Base-by-base conservation (phyloP, 345 rosid genomes). In the Ceriops decandra region DNA sequence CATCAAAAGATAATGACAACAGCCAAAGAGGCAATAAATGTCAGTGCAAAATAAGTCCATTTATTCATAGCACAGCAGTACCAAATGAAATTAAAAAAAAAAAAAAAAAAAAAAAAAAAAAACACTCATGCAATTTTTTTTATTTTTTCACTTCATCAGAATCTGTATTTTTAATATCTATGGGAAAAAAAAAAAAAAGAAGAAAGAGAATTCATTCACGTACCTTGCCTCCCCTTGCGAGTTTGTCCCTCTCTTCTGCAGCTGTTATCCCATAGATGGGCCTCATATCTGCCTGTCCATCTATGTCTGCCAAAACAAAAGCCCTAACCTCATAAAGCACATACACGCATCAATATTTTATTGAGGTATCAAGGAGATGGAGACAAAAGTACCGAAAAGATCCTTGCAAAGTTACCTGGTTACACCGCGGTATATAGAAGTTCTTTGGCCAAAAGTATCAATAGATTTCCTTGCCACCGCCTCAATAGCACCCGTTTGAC, bases 231-330 rank as follows among this genome's bases (percentile, higher is more conserved):
- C 76, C 96, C 96, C 78, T 89, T 89, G 10, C 96, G 86, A 80
- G 96, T 87, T 82, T 89, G 96, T 49, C 96, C 96, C 76, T 89
- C 96, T 78, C 96, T 80, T 77, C 88, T 86, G 79, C 92, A 89
- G 71, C 87, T 89, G 64, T 89, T 89, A 62, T 89, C 96, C 96
- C 96, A 89, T 56, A 87, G 75, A 79, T 89, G 96, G 67, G 96
- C 96, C 46, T 89, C 92, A 17, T 89, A 89, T 82, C 96, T 80
- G 46, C 96, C 96, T 26, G 96, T 89, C 96, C 96, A 89, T 76
- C 96, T 81, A 73, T 89, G 96, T 78, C 96, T 89, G 69, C 33
- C 68, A 46, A 46, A 36, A 42, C 13, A 60, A 36, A 66, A 73
- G 64, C 70, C 71, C 75, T 57, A 42, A 69, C 36, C 30, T 64